Evolutionary conservation across 805 yeast species (phyloP).

Genomic region (Myxozyma neglecta): DNA sequence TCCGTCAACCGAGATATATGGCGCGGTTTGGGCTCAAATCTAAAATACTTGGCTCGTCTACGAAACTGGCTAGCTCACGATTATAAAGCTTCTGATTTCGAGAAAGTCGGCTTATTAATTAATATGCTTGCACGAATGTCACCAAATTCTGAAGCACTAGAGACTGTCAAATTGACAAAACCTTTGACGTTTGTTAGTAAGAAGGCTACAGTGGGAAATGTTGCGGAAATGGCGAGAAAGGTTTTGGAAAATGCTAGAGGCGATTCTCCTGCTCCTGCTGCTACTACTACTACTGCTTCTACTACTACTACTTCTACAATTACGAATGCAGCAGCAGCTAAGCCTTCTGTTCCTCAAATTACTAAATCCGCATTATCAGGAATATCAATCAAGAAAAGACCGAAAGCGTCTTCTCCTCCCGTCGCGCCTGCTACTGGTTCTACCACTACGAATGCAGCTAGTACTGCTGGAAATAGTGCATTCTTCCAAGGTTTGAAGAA

Average conservation of each 20-base stretch:
- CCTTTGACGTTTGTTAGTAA: constrained; percentile 19
- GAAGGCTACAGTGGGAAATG: constrained; percentile 20
- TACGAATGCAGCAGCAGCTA: too few relatives aligned
- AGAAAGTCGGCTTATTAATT: constrained; percentile 18
- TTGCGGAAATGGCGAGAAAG: constrained; percentile 18
- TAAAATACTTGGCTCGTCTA: constrained; percentile 31
- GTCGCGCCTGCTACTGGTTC: not conserved
- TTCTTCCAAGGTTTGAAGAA: constrained; percentile 28
- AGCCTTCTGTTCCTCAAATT: constrained; percentile 5
- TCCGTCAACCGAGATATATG: constrained; percentile 21
- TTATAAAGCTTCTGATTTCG: constrained; percentile 29
- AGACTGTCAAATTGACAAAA: constrained; percentile 30
- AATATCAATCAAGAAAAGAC: constrained; percentile 14
- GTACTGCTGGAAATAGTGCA: constrained; percentile 14
- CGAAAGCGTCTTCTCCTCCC: not conserved
- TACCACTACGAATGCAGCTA: not conserved
- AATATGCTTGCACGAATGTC: constrained; percentile 19
- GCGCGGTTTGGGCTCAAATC: constrained; percentile 20
- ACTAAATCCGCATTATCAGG: constrained; percentile 9
- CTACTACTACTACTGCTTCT: not conserved
- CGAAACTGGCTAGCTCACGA: constrained; percentile 33
- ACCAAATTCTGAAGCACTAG: constrained; percentile 22
- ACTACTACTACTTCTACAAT: not conserved
- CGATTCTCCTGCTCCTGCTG: constrained; percentile 2
- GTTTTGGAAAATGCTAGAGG: constrained; percentile 13